A percentile compares a stretch with the other conserved stretches of the same genome.
phyloP scores from a whole-genome alignment of 2,329 filamentous ascomycete species.

The Fusarium pilosicola region DNA sequence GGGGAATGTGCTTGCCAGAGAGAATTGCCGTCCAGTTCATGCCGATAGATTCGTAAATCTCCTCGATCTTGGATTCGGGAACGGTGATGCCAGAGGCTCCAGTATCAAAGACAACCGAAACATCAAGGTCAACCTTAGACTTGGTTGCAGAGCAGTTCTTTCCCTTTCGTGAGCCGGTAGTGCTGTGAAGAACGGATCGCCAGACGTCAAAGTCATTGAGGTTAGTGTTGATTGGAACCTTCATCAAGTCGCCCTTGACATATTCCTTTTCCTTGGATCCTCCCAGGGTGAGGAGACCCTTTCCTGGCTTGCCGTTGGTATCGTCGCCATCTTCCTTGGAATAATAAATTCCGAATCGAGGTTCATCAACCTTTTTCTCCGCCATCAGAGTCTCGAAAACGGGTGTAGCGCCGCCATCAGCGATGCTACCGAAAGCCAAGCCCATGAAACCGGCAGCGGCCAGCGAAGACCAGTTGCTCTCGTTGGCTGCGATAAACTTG shows the following conservation, averaged over 20 bases:
- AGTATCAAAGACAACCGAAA: conserved; percentile 48
- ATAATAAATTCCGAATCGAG: conserved; percentile 48
- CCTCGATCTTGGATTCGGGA: conserved; percentile 36
- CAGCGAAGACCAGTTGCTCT: conserved; percentile 43
- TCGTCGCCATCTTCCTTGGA: conserved; percentile 14
- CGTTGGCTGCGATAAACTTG: conserved; percentile 46
- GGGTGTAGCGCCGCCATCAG: conserved; percentile 44
- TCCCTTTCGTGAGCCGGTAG: conserved; percentile 5
- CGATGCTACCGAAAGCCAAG: conserved; percentile 47
- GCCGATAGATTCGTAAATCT: conserved; percentile 48
- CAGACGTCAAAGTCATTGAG: conserved; percentile 45
- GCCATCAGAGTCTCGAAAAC: conserved; percentile 48
- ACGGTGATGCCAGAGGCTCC: conserved; percentile 45
- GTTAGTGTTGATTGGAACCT: conserved; percentile 24
- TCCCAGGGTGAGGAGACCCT: conserved; percentile 48
- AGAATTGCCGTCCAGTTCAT: conserved; percentile 50
- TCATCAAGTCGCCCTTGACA: conserved; percentile 36
- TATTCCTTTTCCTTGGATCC: conserved; percentile 47
- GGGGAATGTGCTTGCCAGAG: conserved; percentile 41
- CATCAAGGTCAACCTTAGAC: background rate
- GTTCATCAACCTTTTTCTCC: conserved; percentile 44
- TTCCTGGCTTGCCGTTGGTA: conserved; percentile 27
- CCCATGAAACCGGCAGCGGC: conserved; percentile 51
- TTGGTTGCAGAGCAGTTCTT: conserved; percentile 23
- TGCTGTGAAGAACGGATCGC: conserved; percentile 36